Percentiles rank a stretch among this genome's conserved stretches.
Conservation (phyloP, 2,329 filamentous ascomycete genomes). For the Tolypocladium tundrense region DNA sequence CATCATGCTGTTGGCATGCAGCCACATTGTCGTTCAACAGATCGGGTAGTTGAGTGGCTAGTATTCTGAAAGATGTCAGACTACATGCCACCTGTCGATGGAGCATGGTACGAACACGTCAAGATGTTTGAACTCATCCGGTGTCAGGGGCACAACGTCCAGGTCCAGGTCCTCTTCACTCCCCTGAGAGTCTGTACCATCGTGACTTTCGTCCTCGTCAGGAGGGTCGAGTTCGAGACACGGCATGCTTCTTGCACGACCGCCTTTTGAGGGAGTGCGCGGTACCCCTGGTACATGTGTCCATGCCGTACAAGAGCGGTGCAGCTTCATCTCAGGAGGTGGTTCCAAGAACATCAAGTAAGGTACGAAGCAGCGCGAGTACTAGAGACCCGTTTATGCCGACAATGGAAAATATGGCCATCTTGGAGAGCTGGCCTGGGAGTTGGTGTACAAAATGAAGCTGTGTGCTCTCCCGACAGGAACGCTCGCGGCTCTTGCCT, state of each 20-base stretch:
- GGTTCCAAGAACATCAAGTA: background rate
- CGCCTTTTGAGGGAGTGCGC: background rate
- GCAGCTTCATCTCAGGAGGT: background rate
- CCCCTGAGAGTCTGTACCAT: too few species aligned
- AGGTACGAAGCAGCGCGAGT: background rate
- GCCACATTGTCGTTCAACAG: background rate
- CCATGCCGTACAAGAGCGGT: background rate
- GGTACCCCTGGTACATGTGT: background rate
- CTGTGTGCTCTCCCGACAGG: background rate
- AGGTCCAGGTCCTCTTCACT: background rate
- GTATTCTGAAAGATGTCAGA: constrained; percentile 7
- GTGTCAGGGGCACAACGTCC: background rate
- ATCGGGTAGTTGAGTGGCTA: constrained; percentile 5
- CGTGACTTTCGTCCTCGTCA: background rate
- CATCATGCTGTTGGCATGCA: too few species aligned
- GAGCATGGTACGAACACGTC: constrained; percentile 5
- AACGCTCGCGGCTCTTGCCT: background rate
- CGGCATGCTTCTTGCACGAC: background rate
- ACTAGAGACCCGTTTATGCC: too few species aligned
- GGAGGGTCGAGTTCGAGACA: background rate
- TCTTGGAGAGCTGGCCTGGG: background rate
- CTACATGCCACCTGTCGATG: too few species aligned
- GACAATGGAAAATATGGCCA: background rate
- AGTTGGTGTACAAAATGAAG: background rate
- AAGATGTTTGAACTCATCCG: constrained; percentile 8